Evolutionary conservation across 192 early-diverging fungal genomes (phyloP).

Genomic region (Coemansia sp.): DNA sequence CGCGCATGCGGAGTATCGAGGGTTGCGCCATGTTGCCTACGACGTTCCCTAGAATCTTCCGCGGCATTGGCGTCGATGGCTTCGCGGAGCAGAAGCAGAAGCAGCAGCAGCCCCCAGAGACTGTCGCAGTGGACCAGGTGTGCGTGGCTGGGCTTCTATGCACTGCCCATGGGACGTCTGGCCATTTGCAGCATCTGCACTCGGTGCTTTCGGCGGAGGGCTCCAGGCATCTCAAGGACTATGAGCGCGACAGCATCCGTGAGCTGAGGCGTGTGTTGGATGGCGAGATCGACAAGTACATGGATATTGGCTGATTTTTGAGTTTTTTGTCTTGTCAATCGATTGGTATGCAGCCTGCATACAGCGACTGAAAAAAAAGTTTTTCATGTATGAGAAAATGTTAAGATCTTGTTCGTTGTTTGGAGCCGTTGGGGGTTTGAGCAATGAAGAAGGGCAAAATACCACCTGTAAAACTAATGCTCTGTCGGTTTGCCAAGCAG

Average conservation of each 20-base stretch:
- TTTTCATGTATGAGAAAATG: too few relatives aligned
- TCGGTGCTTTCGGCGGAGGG: slow-evolving; percentile 17
- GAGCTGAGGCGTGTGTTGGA: slow-evolving; percentile 29
- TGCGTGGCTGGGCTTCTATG: slow-evolving; percentile 40
- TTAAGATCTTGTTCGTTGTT: too few relatives aligned
- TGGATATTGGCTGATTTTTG: neutral
- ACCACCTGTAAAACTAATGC: too few relatives aligned
- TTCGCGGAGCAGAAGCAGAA: neutral
- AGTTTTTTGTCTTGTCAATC: neutral
- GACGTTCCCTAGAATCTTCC: slow-evolving; percentile 34
- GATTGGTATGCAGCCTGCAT: neutral
- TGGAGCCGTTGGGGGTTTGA: too few relatives aligned
- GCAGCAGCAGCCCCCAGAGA: neutral
- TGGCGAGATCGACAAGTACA: slow-evolving; percentile 36
- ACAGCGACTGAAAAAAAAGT: too few relatives aligned
- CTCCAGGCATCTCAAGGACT: slow-evolving; percentile 42
- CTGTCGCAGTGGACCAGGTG: slow-evolving; percentile 3
- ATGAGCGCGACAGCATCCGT: slow-evolving; percentile 42
- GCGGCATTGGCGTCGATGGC: slow-evolving; percentile 4
- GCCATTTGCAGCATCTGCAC: slow-evolving; percentile 31
- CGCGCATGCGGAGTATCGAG: slow-evolving; percentile 1
- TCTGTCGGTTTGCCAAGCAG: too few relatives aligned
- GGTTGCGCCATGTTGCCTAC: slow-evolving; percentile 16
- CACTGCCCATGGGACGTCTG: slow-evolving; percentile 21
- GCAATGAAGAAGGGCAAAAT: too few relatives aligned